phyloP scores from a whole-genome alignment of 768 basidiomycete species.

The Clitopilus passeckerianus region DNA sequence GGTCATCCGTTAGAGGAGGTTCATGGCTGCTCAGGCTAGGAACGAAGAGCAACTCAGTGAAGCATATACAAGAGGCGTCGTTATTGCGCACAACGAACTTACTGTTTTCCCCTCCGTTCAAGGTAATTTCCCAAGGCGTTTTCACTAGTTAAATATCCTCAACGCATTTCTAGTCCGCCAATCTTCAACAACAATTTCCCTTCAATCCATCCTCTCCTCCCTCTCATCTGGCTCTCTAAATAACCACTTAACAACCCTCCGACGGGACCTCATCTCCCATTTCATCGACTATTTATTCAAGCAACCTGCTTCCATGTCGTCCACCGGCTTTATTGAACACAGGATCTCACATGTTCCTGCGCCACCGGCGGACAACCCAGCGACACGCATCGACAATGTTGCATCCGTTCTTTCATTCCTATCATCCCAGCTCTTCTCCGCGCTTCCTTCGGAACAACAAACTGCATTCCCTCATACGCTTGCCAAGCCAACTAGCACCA shows the following conservation, averaged over 20 bases:
- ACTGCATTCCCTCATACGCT: conserved; percentile 51
- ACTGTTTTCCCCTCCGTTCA: conserved; percentile 47
- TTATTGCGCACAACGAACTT: conserved; percentile 44
- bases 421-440: conserved; percentile 46
- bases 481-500: conserved; percentile 52
- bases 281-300: conserved; percentile 57
- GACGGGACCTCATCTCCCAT: conserved; percentile 56
- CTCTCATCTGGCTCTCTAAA: conserved; percentile 51
- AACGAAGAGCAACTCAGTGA: conserved; percentile 70
- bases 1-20: conserved; percentile 38
- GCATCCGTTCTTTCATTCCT: conserved; percentile 61
- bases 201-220: conserved; percentile 55
- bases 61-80: conserved; percentile 57
- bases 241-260: conserved; percentile 51
- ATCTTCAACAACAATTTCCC: conserved; percentile 42
- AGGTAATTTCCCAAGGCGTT: conserved; percentile 20
- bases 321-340: conserved; percentile 32
- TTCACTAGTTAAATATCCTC: background rate
- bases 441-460: conserved; percentile 43
- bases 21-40: conserved; percentile 50
- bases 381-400: conserved; percentile 49
- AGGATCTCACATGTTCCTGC: conserved; percentile 44
- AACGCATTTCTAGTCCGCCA: conserved; percentile 45
- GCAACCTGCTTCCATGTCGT: conserved; percentile 40
- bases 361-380: conserved; percentile 31